Evolutionary conservation across 164 flowering plant genomes (phyloP).

Genomic region (Liquidambar formosana): DNA sequence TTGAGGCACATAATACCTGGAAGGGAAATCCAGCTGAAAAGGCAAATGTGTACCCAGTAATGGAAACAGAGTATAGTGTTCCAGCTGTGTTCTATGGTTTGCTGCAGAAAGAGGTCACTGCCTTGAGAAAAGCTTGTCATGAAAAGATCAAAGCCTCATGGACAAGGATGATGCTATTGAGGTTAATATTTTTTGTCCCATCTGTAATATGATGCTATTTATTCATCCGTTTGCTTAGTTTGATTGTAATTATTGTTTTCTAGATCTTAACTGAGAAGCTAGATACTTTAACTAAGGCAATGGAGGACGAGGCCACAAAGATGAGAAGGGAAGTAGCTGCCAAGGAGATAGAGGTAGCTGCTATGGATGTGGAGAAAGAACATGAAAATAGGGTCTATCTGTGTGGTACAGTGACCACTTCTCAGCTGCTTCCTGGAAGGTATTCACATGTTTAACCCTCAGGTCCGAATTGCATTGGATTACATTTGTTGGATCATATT

Average conservation of each 20-base stretch:
- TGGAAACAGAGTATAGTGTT: slow-evolving; percentile 69
- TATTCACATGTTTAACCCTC: slow-evolving; percentile 34
- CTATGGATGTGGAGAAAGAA: slow-evolving; percentile 95
- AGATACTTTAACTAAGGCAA: slow-evolving; percentile 90
- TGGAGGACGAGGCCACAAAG: slow-evolving; percentile 98
- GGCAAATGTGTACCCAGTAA: slow-evolving; percentile 48
- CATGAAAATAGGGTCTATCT: slow-evolving; percentile 82
- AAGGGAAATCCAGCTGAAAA: slow-evolving; percentile 69
- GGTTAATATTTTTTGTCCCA: slow-evolving; percentile 42
- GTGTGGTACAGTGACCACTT: slow-evolving; percentile 56
- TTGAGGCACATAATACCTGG: slow-evolving; percentile 48
- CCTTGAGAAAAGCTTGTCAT: slow-evolving; percentile 85
- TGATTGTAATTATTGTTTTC: not conserved
- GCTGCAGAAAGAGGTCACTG: slow-evolving; percentile 87
- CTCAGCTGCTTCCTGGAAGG: slow-evolving; percentile 89
- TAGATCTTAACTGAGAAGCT: slow-evolving; percentile 97
- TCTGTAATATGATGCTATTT: not conserved
- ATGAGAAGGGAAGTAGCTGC: slow-evolving; percentile 98
- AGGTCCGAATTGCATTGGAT: not conserved
- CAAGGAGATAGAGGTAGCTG: slow-evolving; percentile 96
- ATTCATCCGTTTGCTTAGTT: not conserved
- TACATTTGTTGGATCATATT: too few species aligned
- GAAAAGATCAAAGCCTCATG: slow-evolving; percentile 97
- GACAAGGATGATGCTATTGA: slow-evolving; percentile 99
- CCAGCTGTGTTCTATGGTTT: slow-evolving; percentile 83